A percentile compares a stretch with the other conserved stretches of the same genome.
These are phyloP conservation scores for Nakazawaea wickerhamii DNA, from an alignment of 805 yeast genomes.

Conservation along the genomic window DNA sequence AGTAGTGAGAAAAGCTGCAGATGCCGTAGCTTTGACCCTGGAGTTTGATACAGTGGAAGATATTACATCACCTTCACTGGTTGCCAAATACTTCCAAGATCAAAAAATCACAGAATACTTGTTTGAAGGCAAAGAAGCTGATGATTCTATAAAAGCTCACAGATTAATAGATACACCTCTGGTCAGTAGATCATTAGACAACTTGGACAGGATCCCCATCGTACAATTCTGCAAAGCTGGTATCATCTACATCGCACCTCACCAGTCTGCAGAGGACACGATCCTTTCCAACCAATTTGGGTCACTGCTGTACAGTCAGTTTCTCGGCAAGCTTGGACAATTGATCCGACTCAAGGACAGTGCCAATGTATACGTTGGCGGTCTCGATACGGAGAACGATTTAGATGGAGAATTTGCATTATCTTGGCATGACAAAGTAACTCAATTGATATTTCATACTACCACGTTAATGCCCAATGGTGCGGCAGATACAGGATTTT, in stretches of 20 bases:
- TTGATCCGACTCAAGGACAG: constrained; percentile 53
- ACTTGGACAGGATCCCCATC: constrained; percentile 71
- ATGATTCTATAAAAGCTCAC: neutral
- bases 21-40: neutral
- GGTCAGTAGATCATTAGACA: constrained; percentile 47
- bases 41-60: too few relatives aligned
- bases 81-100: neutral
- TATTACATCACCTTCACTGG: neutral
- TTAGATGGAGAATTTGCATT: constrained; percentile 73
- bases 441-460: constrained; percentile 72
- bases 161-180: constrained; percentile 24
- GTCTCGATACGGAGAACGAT: constrained; percentile 65
- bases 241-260: constrained; percentile 64
- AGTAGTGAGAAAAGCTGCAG: neutral
- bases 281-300: constrained; percentile 63
- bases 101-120: too few relatives aligned
- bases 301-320: constrained; percentile 54
- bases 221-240: constrained; percentile 79
- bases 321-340: constrained; percentile 54
- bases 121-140: neutral
- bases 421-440: constrained; percentile 64
- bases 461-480: constrained; percentile 74
- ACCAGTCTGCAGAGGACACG: constrained; percentile 58
- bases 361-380: constrained; percentile 60
- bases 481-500: constrained; percentile 34